Percentiles rank a stretch among this genome's conserved stretches.
These are phyloP conservation scores for Wilhelminamyces savonicus DNA, from an alignment of 805 yeast genomes.

Conservation along the genomic window DNA sequence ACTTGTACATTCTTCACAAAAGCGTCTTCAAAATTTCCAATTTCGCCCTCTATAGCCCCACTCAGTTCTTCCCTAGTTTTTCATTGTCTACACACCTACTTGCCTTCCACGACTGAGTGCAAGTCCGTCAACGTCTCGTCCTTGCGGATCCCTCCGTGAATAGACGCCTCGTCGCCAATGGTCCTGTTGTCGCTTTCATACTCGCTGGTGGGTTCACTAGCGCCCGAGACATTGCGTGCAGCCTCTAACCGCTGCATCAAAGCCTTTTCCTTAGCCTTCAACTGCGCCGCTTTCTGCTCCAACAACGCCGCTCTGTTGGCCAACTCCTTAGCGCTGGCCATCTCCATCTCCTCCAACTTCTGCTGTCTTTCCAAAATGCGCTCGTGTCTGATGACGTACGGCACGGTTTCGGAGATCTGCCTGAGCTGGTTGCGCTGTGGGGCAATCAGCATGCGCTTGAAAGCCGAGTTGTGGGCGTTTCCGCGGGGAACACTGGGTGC, in stretches of 20 bases:
- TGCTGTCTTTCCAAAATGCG: constrained; percentile 68
- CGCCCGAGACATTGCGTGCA: constrained; percentile 7
- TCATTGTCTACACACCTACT: too few relatives aligned
- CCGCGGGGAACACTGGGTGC: constrained; percentile 5
- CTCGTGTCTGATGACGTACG: constrained; percentile 77
- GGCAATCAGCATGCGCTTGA: constrained; percentile 38
- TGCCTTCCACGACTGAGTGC: constrained; percentile 25
- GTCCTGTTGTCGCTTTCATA: constrained; percentile 4
- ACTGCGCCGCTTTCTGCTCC: constrained; percentile 67
- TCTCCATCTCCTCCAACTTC: constrained; percentile 72
- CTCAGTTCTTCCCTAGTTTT: too few relatives aligned
- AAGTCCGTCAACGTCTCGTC: constrained; percentile 52
- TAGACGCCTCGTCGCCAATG: constrained; percentile 4
- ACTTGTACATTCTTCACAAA: too few relatives aligned
- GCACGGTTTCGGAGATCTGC: constrained; percentile 77
- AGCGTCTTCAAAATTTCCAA: too few relatives aligned
- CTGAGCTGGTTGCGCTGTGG: constrained; percentile 60
- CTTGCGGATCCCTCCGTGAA: constrained; percentile 22
- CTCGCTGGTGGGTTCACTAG: constrained; percentile 1
- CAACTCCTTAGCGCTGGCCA: constrained; percentile 68
- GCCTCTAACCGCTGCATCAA: constrained; percentile 37
- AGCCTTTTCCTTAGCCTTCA: constrained; percentile 59
- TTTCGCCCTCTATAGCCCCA: too few relatives aligned
- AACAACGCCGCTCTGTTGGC: constrained; percentile 69
- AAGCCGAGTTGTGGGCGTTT: constrained; percentile 22